Evolutionary conservation across 768 basidiomycete species (phyloP), one percentile per base, ranked within the genome.

Genomic region (Zangia roseola): DNA sequence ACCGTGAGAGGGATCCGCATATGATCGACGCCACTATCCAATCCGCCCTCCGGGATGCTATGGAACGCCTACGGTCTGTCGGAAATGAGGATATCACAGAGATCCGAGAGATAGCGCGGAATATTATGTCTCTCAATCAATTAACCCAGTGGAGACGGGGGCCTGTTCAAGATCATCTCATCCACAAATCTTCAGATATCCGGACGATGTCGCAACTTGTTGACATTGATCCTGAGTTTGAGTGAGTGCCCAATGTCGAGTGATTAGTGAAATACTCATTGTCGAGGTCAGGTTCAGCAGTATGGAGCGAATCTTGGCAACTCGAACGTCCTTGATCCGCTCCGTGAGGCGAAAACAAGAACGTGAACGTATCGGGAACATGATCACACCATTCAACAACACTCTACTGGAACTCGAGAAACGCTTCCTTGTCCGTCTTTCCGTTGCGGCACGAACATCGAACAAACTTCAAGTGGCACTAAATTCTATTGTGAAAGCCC

Each of bases 91-190:
- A 91, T 56, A 77, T 94, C 52, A 74, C 79, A 0, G 86, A 90
- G 54, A 86, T 93, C 45, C 80, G 84, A 19, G 76, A 82, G 50
- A 79, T 82, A 13, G 68, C 81, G 10, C 81, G 79, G 46, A 86
- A 84, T 52, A 69, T 97, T 4, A 82, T 97, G 73, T 94, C 86
- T 54, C 73, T 99, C 25, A 72, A 81, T 47, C 89, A 99, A 69
- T 71, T 94, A 25, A 71, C 75, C 0, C 74, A 73, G 35, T 94
- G 90, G 88, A 78, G 76, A 57, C 58, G 57, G 26, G 52, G 57
- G 35, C 64, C 52, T 14, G 10, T 57, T 35, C 66, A 68, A 47
- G 54, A 61, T 10, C 41, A 47, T 58, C 40, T 62, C 76, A 23
- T 49, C 50, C 36, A 49, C 63, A 41, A 71, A 69, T 55, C 65